phyloP scores from a whole-genome alignment of 192 early-diverging fungal species.

The Gonapodya prolifera region DNA sequence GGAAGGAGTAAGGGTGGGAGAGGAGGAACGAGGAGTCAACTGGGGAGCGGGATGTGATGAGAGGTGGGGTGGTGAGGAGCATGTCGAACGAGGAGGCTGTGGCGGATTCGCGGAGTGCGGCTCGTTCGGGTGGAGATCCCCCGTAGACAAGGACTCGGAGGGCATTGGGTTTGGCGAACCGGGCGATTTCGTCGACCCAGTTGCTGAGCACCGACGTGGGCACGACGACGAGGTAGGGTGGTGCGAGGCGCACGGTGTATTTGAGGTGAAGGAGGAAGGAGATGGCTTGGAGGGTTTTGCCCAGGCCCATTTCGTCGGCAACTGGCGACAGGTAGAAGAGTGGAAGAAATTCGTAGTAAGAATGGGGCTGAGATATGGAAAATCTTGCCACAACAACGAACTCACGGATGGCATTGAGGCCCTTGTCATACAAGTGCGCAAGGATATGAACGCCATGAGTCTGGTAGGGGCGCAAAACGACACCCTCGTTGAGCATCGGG shows the following conservation, averaged over 20 bases:
- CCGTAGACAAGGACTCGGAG: background rate
- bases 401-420: background rate
- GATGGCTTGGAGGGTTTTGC: conserved; percentile 6
- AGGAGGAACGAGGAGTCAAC: conserved; percentile 11
- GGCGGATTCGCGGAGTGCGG: background rate
- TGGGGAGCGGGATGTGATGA: background rate
- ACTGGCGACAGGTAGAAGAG: background rate
- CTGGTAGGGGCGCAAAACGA: background rate
- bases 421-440: background rate
- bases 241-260: background rate
- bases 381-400: background rate
- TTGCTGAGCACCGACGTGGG: background rate
- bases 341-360: background rate
- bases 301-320: conserved; percentile 6
- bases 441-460: background rate
- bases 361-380: background rate
- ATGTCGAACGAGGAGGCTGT: background rate
- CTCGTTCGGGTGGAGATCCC: background rate
- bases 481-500: background rate
- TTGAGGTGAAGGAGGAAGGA: background rate
- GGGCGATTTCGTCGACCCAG: conserved; percentile 2
- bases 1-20: conserved; percentile 7
- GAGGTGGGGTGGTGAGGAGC: conserved; percentile 4
- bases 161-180: background rate
- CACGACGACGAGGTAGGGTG: background rate